phyloP scores from a whole-genome alignment of 805 yeast species.

The Saccharomycopsis guyanensis region DNA sequence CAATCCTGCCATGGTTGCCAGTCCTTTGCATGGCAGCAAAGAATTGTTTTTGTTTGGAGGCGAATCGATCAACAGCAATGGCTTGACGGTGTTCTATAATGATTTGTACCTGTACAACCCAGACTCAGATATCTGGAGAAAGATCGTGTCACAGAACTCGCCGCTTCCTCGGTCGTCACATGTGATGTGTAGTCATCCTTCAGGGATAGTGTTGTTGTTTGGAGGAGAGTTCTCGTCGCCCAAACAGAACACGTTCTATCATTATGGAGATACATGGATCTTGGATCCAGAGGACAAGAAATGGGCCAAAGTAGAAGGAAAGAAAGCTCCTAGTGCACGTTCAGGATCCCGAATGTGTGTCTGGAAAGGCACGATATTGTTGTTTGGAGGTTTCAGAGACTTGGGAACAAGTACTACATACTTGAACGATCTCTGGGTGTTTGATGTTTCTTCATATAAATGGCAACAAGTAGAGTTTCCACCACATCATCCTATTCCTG shows the following conservation, averaged over 20 bases:
- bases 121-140: slow-evolving; percentile 77
- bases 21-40: slow-evolving; percentile 64
- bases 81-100: slow-evolving; percentile 63
- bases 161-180: slow-evolving; percentile 94
- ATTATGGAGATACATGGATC: slow-evolving; percentile 94
- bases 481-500: slow-evolving; percentile 71
- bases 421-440: slow-evolving; percentile 82
- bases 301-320: slow-evolving; percentile 80
- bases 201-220: slow-evolving; percentile 76
- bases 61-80: slow-evolving; percentile 48
- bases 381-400: slow-evolving; percentile 93
- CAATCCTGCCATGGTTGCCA: slow-evolving; percentile 67
- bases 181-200: slow-evolving; percentile 87
- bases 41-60: slow-evolving; percentile 90
- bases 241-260: slow-evolving; percentile 90
- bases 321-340: slow-evolving; percentile 73
- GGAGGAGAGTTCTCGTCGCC: slow-evolving; percentile 98
- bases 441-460: slow-evolving; percentile 80
- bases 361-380: slow-evolving; percentile 84
- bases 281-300: slow-evolving; percentile 77
- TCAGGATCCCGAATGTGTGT: slow-evolving; percentile 87
- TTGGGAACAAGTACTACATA: slow-evolving; percentile 79
- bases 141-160: slow-evolving; percentile 68
- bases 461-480: slow-evolving; percentile 91
- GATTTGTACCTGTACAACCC: slow-evolving; percentile 68